Conservation (phyloP, 208 protist genomes). For the Zelonia costaricensis region DNA sequence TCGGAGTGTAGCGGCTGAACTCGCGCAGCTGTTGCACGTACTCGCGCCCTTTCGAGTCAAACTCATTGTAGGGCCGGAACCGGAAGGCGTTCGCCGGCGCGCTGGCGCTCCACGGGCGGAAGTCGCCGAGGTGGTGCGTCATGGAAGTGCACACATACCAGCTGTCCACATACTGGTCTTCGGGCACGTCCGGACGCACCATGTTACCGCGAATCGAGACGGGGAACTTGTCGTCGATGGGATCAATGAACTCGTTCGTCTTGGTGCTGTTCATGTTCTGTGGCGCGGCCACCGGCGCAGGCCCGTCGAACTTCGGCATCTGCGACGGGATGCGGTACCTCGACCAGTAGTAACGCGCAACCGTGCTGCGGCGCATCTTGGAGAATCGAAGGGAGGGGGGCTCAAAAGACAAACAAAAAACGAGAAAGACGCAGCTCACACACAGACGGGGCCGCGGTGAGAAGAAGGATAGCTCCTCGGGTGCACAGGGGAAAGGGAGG, state of each 20-base stretch:
- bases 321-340: conserved; percentile 83
- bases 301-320: conserved; percentile 88
- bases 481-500: no score
- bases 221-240: conserved; percentile 90
- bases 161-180: conserved; percentile 90
- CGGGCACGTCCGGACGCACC: conserved; percentile 79
- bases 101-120: conserved; percentile 81
- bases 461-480: no score
- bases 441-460: no score
- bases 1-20: conserved; percentile 48
- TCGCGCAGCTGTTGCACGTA: conserved; percentile 82
- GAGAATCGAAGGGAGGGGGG: neutral
- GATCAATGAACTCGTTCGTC: conserved; percentile 90
- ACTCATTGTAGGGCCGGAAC: conserved; percentile 86
- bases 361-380: conserved; percentile 44
- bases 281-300: conserved; percentile 78
- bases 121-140: conserved; percentile 87
- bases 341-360: conserved; percentile 80
- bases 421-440: no score
- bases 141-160: conserved; percentile 91
- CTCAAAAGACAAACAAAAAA: neutral
- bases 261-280: conserved; percentile 93
- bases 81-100: conserved; percentile 83
- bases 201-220: conserved; percentile 79
- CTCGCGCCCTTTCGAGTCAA: conserved; percentile 82